phyloP scores from a whole-genome alignment of 805 yeast species.

The Saccharomycopsis guyanensis region DNA sequence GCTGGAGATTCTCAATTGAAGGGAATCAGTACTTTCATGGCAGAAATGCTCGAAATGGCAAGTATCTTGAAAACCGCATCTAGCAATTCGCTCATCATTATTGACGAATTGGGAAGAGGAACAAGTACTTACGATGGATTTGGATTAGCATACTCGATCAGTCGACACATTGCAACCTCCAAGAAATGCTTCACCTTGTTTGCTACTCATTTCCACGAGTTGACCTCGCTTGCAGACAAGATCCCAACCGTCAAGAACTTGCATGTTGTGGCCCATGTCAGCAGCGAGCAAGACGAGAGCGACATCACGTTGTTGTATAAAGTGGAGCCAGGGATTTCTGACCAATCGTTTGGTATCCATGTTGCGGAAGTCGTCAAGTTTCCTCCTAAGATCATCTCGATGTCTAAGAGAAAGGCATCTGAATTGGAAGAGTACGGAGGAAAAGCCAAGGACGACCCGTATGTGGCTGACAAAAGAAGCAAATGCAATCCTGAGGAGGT shows the following conservation, averaged over 20 bases:
- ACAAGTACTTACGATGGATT: conserved; percentile 89
- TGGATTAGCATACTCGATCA: conserved; percentile 95
- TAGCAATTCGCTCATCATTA: conserved; percentile 68
- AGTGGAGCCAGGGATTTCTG: conserved; percentile 95
- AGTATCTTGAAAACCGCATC: conserved; percentile 78
- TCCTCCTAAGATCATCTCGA: conserved; percentile 79
- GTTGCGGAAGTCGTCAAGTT: conserved; percentile 95
- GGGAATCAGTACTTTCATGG: conserved; percentile 94
- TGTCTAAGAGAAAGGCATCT: conserved; percentile 92
- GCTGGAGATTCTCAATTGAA: conserved; percentile 97
- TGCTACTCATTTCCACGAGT: conserved; percentile 97
- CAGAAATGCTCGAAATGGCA: conserved; percentile 93
- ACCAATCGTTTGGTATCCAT: conserved; percentile 94
- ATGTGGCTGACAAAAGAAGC: conserved; percentile 40
- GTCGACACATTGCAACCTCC: conserved; percentile 69
- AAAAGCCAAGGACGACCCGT: conserved; percentile 32
- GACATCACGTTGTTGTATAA: conserved; percentile 85
- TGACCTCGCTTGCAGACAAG: conserved; percentile 68
- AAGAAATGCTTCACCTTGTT: conserved; percentile 76
- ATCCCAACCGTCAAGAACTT: conserved; percentile 63
- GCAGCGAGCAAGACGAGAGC: conserved; percentile 30
- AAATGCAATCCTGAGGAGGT: conserved; percentile 45
- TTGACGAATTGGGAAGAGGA: conserved; percentile 93
- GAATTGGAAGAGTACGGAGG: conserved; percentile 65
- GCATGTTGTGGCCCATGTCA: conserved; percentile 91